phyloP scores from a whole-genome alignment of 306 rosid genomes.

The Vigna angularis region DNA sequence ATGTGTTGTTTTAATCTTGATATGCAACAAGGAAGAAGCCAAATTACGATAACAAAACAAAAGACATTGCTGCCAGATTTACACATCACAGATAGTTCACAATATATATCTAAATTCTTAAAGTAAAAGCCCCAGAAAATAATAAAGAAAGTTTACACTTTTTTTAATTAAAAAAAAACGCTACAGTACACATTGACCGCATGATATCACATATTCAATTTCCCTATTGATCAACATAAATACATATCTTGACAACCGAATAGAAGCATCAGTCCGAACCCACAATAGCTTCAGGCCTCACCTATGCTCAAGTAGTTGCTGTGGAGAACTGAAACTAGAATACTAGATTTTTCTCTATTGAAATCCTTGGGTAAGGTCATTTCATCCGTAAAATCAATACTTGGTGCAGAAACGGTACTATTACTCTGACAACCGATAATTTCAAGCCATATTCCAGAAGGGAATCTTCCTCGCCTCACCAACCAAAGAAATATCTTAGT shows the following conservation, averaged over 20 bases:
- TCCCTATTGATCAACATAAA: constrained; percentile 33
- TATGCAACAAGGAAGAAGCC: constrained; percentile 32
- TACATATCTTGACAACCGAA: constrained; percentile 30
- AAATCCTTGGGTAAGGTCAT: constrained; percentile 47
- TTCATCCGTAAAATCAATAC: constrained; percentile 36
- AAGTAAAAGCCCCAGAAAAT: constrained; percentile 23
- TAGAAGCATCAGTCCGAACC: constrained; percentile 36
- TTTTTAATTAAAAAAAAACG: constrained; percentile 20
- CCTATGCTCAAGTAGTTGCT: constrained; percentile 87
- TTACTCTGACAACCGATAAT: constrained; percentile 55
- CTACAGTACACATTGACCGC: constrained; percentile 1
- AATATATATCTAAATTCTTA: constrained; percentile 30
- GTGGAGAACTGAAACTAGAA: constrained; percentile 76
- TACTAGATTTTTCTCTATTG: constrained; percentile 51
- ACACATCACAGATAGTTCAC: constrained; percentile 8
- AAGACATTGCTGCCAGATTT: constrained; percentile 26
- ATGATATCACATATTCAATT: constrained; percentile 28
- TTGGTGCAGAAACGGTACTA: constrained; percentile 37
- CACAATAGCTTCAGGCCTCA: constrained; percentile 53
- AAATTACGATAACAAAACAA: constrained; percentile 27
- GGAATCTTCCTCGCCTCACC: constrained; percentile 73
- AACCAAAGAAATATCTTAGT: constrained; percentile 77
- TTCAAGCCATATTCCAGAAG: constrained; percentile 94
- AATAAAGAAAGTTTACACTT: constrained; percentile 10
- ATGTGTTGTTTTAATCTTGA: constrained; percentile 36